Conservation (phyloP, 2,329 filamentous ascomycete genomes). For the Neonectria sp. region DNA sequence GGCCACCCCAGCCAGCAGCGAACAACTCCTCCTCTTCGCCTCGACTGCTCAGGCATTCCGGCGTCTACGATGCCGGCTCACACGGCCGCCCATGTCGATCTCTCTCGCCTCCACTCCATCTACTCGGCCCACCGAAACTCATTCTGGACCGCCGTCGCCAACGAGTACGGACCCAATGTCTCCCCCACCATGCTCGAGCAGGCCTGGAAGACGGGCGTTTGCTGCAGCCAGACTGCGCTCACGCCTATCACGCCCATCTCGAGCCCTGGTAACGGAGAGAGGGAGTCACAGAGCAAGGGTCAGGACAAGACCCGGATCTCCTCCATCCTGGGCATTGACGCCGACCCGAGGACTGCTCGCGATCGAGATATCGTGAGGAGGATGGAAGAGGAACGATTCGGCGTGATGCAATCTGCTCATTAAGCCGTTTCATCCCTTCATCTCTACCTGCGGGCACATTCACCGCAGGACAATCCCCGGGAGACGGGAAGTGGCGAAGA, state of each 20-base stretch:
- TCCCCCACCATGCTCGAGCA: slow-evolving; percentile 77
- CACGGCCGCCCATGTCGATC: slow-evolving; percentile 67
- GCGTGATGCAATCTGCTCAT: slow-evolving; percentile 50
- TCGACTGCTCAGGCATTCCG: slow-evolving; percentile 70
- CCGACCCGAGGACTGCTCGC: slow-evolving; percentile 69
- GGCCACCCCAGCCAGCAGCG: slow-evolving; percentile 49
- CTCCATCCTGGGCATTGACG: slow-evolving; percentile 73
- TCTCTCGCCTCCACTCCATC: slow-evolving; percentile 76
- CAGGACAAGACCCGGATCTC: slow-evolving; percentile 74
- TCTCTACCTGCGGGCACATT: slow-evolving; percentile 20
- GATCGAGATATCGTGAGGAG: slow-evolving; percentile 71
- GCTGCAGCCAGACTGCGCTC: slow-evolving; percentile 56
- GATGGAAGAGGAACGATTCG: slow-evolving; percentile 66
- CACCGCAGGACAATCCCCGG: slow-evolving; percentile 18
- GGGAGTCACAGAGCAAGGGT: slow-evolving; percentile 57
- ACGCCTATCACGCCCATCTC: slow-evolving; percentile 69
- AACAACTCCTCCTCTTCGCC: slow-evolving; percentile 65
- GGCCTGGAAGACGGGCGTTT: slow-evolving; percentile 72
- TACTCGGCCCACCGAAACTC: slow-evolving; percentile 79
- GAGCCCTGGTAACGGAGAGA: slow-evolving; percentile 64
- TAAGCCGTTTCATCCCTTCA: slow-evolving; percentile 32
- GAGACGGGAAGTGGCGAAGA: slow-evolving; percentile 32
- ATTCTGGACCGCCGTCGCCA: slow-evolving; percentile 82
- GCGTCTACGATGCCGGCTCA: slow-evolving; percentile 52
- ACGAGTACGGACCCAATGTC: slow-evolving; percentile 77